A percentile compares a stretch with the other conserved stretches of the same genome.
Evolutionary conservation across 768 basidiomycete species (phyloP).

Genomic region (Suillus plorans): DNA sequence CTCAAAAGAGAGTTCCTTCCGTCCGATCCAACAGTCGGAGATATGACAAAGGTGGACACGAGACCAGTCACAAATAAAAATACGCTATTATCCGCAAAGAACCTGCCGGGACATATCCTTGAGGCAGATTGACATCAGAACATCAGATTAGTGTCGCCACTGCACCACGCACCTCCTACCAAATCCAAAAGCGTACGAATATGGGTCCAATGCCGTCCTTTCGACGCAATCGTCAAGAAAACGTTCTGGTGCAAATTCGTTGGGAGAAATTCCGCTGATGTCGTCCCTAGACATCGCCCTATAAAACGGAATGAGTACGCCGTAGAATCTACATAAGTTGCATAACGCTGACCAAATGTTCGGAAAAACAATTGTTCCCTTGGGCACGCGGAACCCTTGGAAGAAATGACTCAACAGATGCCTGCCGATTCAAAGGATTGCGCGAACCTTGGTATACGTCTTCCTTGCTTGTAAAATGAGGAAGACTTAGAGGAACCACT

Average conservation of each 20-base stretch:
- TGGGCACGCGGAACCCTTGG: constrained; percentile 38
- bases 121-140: neutral
- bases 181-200: constrained; percentile 5
- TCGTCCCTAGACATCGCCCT: constrained; percentile 4
- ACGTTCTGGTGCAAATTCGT: constrained; percentile 1
- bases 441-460: constrained; percentile 11
- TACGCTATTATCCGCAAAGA: constrained; percentile 1
- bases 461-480: constrained; percentile 15
- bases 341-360: constrained; percentile 36
- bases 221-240: neutral
- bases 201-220: constrained; percentile 6
- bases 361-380: constrained; percentile 37
- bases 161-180: neutral
- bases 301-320: neutral
- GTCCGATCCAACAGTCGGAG: neutral
- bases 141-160: neutral
- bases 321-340: neutral
- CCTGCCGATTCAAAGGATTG: neutral
- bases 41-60: constrained; percentile 3
- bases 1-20: neutral
- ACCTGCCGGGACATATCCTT: constrained; percentile 4
- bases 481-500: constrained; percentile 12
- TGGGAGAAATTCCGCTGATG: constrained; percentile 1
- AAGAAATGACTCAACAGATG: neutral
- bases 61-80: constrained; percentile 5